Conservation (phyloP, 495 filamentous ascomycete genomes). For the Delitschia confertaspora region DNA sequence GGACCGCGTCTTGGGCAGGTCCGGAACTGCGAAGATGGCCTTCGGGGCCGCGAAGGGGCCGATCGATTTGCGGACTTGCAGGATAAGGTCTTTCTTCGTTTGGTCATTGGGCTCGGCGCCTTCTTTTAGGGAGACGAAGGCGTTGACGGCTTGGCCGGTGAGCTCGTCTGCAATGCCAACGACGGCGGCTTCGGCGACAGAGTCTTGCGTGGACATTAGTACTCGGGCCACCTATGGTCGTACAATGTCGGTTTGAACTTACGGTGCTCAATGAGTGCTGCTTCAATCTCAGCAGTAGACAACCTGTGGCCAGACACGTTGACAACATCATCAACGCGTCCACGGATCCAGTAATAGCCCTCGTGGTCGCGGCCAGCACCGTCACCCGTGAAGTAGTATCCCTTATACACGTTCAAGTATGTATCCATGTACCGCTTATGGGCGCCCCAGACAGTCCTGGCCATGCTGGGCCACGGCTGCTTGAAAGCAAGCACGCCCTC, state of each 20-base stretch:
- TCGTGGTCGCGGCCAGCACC: constrained; percentile 96
- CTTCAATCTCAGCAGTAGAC: constrained; percentile 96
- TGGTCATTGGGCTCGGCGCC: constrained; percentile 69
- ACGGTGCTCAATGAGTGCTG: constrained; percentile 86
- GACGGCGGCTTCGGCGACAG: constrained; percentile 89
- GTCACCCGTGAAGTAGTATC: constrained; percentile 98
- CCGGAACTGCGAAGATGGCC: constrained; percentile 77
- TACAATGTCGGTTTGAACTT: constrained; percentile 29
- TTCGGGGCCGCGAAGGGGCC: constrained; percentile 96
- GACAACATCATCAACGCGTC: constrained; percentile 96
- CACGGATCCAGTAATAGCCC: constrained; percentile 99
- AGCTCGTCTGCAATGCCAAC: constrained; percentile 90
- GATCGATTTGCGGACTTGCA: constrained; percentile 94
- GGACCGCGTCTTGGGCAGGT: constrained; percentile 90
- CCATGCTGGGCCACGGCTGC: constrained; percentile 98
- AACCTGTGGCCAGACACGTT: constrained; percentile 95
- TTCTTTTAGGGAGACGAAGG: constrained; percentile 90
- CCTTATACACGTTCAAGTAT: constrained; percentile 95
- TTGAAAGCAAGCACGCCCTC: constrained; percentile 98
- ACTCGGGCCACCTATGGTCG: not conserved
- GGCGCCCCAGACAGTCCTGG: constrained; percentile 93
- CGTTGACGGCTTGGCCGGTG: constrained; percentile 93
- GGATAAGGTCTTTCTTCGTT: constrained; percentile 80
- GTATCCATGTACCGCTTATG: constrained; percentile 99
- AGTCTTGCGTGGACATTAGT: constrained; percentile 34